Evolutionary conservation across 306 rosid species (phyloP).

Genomic region (Trifolium pratense): DNA sequence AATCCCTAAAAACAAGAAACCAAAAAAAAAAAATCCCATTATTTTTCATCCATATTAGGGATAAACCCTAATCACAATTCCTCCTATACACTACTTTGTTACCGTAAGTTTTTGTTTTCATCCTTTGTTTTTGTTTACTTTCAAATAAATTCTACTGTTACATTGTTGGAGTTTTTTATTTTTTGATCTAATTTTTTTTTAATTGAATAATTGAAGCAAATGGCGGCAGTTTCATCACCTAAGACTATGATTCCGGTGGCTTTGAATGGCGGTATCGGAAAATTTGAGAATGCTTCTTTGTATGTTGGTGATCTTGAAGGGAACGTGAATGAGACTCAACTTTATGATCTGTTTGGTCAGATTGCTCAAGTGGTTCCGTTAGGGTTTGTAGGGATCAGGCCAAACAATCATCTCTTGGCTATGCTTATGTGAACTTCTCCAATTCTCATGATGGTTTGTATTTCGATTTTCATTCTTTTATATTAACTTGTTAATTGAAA

Average conservation of each 20-base stretch:
- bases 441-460: not conserved
- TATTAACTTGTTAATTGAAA: not conserved
- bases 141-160: no score
- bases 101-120: no score
- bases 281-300: not conserved
- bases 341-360: conserved; percentile 5
- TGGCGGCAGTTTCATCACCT: conserved; percentile 7
- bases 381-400: conserved; percentile 19
- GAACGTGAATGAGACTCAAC: conserved; percentile 1
- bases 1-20: no score
- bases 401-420: not conserved
- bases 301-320: conserved; percentile 4
- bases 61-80: no score
- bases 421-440: not conserved
- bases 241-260: not conserved
- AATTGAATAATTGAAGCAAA: not conserved
- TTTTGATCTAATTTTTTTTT: no score
- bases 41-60: no score
- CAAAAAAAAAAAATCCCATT: no score
- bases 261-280: not conserved
- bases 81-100: no score
- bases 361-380: not conserved
- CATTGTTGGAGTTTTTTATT: no score
- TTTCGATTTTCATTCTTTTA: not conserved
- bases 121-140: no score